Evolutionary conservation across 306 rosid species (phyloP), one percentile per base, ranked within the genome.

Genomic region (Vicia sativa): DNA sequence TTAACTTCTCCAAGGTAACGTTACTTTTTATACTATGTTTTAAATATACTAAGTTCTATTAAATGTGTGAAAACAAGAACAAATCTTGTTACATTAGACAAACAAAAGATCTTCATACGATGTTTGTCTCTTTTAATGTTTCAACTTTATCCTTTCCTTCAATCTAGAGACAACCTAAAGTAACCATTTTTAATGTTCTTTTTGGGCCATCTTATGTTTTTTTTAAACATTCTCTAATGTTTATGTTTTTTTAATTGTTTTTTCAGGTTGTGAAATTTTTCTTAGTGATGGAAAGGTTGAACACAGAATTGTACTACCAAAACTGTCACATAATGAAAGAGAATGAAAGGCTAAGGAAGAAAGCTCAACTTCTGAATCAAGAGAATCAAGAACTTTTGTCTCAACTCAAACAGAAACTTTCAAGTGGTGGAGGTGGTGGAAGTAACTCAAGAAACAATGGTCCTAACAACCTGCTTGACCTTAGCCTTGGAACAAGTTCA

Each of bases 311-410:
- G 74, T 86, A 84, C 78, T 73, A 75, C 78, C 86, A 93, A 80
- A 93, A 93, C 89, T 88, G 93, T 74, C 88, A 83, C 90, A 93
- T 93, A 78, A 82, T 90, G 91, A 79, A 86, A 67, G 97, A 93
- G 81, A 93, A 93, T 66, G 98, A 93, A 67, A 88, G 71, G 86
- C 83, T 93, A 13, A 93, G 97, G 84, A 93, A 93, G 90, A 90
- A 88, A 37, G 98, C 97, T 5, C 91, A 90, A 57, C 28, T 85
- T 79, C 91, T 93, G 16, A 88, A 93, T 73, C 96, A 93, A 67
- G 98, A 93, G 89, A 93, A 93, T 73, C 97, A 93, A 48, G 84
- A 71, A 3, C 86, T 93, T 38, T 96, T 93, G 44, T 79, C 91
- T 38, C 95, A 93, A 79, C 90, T 93, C 34, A 88, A 90, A 72